These are phyloP conservation scores for Phytophthora kernoviae DNA, from an alignment of 352 stramenopile species.

Conservation along the genomic window DNA sequence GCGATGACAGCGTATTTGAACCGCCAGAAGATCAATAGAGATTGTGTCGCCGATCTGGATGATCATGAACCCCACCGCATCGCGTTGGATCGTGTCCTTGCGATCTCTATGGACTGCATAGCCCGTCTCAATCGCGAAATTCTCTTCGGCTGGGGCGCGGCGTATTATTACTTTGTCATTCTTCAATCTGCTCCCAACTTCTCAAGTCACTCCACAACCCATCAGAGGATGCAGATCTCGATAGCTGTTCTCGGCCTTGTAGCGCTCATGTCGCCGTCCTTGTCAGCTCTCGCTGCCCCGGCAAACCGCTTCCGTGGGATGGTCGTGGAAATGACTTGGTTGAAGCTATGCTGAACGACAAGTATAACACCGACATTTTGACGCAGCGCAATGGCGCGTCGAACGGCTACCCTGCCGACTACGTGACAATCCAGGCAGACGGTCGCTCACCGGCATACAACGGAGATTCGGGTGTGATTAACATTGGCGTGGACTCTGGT, in stretches of 20 bases:
- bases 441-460: constrained; percentile 39
- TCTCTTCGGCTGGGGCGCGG: not conserved
- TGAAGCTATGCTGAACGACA: constrained; percentile 37
- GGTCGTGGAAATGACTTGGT: constrained; percentile 46
- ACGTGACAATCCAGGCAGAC: constrained; percentile 29
- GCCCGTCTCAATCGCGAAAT: constrained; percentile 10
- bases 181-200: constrained; percentile 3
- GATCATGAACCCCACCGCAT: not conserved
- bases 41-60: constrained; percentile 16
- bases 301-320: constrained; percentile 44
- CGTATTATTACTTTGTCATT: not conserved
- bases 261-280: constrained; percentile 6
- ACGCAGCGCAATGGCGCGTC: constrained; percentile 36
- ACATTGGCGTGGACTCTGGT: constrained; percentile 36
- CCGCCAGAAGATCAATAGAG: constrained; percentile 2
- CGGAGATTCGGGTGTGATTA: constrained; percentile 31
- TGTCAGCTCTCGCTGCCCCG: constrained; percentile 13
- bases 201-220: not conserved
- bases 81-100: constrained; percentile 2
- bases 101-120: constrained; percentile 10
- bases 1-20: not conserved
- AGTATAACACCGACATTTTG: constrained; percentile 56
- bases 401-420: constrained; percentile 32
- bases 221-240: constrained; percentile 11
- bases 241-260: constrained; percentile 11